Percentiles rank a stretch among this genome's conserved stretches.
Conservation (phyloP, 345 rosid genomes). For the Passiflora organensis region DNA sequence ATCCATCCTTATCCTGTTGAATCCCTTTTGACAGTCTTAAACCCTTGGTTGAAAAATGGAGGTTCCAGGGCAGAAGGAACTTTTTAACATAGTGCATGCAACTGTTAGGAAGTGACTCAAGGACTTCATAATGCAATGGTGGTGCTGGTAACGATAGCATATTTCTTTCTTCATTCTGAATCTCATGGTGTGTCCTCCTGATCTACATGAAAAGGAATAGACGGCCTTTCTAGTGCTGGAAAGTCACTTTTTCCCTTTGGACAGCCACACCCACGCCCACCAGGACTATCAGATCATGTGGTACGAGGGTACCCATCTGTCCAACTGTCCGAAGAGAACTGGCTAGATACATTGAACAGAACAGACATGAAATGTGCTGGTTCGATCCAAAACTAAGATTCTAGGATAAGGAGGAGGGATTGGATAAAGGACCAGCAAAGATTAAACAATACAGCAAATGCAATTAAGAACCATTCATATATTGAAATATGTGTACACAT, state of each 20-base stretch:
- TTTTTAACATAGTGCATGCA: background rate
- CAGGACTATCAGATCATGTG: too few species aligned
- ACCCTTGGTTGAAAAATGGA: background rate
- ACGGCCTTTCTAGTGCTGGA: background rate
- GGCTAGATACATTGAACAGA: too few species aligned
- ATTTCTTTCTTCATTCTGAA: too few species aligned
- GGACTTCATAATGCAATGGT: background rate
- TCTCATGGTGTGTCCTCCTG: too few species aligned
- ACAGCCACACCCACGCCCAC: too few species aligned
- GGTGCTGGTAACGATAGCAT: background rate
- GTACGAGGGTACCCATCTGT: too few species aligned
- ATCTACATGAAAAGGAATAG: background rate
- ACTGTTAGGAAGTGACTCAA: background rate
- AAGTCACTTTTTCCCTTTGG: too few species aligned
- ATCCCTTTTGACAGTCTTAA: background rate
- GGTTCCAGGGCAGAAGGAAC: background rate
- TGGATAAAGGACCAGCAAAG: background rate
- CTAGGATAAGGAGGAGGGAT: too few species aligned
- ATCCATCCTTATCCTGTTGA: background rate
- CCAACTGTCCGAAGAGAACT: too few species aligned
- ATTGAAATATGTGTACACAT: background rate
- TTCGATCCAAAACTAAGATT: too few species aligned
- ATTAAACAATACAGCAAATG: background rate
- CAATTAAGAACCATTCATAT: slow-evolving; percentile 2
- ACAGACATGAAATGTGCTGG: too few species aligned